Conservation (phyloP, 2,329 filamentous ascomycete species). For the Diaporthe vexans region DNA sequence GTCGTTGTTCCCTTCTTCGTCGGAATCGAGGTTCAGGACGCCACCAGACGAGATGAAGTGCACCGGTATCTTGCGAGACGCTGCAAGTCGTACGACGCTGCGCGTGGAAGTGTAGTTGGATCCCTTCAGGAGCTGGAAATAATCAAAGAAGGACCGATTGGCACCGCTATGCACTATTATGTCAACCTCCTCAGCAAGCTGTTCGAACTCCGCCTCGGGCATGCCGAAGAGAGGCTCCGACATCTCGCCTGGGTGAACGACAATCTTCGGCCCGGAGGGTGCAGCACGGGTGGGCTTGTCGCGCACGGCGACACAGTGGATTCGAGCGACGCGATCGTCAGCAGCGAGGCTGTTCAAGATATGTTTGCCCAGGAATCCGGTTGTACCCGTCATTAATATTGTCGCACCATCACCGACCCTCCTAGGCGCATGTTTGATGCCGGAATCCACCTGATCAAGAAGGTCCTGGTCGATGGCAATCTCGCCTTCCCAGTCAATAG, state of each 20-base stretch:
- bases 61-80: conserved; percentile 45
- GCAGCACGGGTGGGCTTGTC: conserved; percentile 24
- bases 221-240: conserved; percentile 44
- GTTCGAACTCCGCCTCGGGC: conserved; percentile 21
- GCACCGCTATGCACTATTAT: conserved; percentile 68
- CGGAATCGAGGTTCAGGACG: conserved; percentile 37
- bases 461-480: conserved; percentile 28
- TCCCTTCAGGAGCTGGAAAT: conserved; percentile 52
- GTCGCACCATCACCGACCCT: background rate
- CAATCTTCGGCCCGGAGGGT: conserved; percentile 37
- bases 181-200: conserved; percentile 43
- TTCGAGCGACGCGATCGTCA: conserved; percentile 48
- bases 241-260: conserved; percentile 47
- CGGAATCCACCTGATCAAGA: conserved; percentile 42
- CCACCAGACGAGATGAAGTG: conserved; percentile 50
- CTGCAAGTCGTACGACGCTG: conserved; percentile 51
- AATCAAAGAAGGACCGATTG: conserved; percentile 54
- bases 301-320: conserved; percentile 61
- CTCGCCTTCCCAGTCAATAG: conserved; percentile 14
- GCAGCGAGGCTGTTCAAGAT: conserved; percentile 55
- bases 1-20: background rate
- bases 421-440: conserved; percentile 24
- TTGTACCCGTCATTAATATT: conserved; percentile 55
- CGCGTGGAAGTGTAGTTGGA: conserved; percentile 54
- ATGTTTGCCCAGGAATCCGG: conserved; percentile 56